These are phyloP conservation scores for Abelmoschus esculentus DNA, from an alignment of 345 rosid species.

Conservation along the genomic window DNA sequence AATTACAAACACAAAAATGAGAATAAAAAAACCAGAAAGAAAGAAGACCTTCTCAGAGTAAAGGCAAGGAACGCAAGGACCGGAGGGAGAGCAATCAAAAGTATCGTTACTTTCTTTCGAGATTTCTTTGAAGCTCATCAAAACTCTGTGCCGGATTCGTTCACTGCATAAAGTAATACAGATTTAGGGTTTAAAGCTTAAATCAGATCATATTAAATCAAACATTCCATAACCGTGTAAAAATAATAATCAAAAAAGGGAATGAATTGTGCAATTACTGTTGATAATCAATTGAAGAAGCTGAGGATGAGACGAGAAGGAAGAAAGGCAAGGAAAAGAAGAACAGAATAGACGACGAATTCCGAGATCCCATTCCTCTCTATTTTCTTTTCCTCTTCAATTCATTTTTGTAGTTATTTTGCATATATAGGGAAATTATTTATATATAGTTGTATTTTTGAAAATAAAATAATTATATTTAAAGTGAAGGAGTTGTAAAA, in stretches of 20 bases:
- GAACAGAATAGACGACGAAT: slow-evolving; percentile 6
- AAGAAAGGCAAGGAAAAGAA: slow-evolving; percentile 19
- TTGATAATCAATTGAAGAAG: slow-evolving; percentile 13
- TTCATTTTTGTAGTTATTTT: neutral
- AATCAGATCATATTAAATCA: neutral
- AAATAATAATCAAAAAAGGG: neutral
- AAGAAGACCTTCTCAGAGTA: slow-evolving; percentile 68
- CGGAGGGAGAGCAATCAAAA: slow-evolving; percentile 86
- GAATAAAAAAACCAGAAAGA: no score
- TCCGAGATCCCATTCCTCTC: slow-evolving; percentile 25
- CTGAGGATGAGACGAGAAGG: slow-evolving; percentile 11
- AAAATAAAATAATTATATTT: no score
- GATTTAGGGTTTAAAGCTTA: neutral
- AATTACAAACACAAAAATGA: neutral
- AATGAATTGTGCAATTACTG: slow-evolving; percentile 13
- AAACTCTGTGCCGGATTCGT: slow-evolving; percentile 40
- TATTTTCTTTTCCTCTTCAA: neutral
- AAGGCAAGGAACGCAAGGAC: slow-evolving; percentile 76
- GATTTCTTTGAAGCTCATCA: slow-evolving; percentile 62
- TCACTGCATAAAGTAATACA: neutral
- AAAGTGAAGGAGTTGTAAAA: no score
- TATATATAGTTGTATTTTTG: no score
- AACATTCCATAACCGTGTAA: neutral
- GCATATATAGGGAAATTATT: neutral
- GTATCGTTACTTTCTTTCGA: slow-evolving; percentile 55